A percentile compares a stretch with the other conserved stretches of the same genome.
Evolutionary conservation across 1,284 basidiomycete genomes (phyloP).

Genomic region (Laetiporus sulphureus): DNA sequence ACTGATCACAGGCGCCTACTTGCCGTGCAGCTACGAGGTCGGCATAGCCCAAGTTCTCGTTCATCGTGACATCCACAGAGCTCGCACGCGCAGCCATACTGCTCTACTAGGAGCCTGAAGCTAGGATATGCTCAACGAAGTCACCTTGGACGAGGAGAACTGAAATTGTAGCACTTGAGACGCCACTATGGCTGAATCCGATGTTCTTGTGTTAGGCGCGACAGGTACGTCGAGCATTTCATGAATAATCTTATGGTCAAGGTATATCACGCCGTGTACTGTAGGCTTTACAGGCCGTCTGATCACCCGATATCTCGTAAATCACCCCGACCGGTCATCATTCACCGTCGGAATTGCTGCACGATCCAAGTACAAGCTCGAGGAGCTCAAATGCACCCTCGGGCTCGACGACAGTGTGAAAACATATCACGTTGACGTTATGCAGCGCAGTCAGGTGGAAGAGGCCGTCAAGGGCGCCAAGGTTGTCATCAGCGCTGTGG

Average conservation of each 20-base stretch:
- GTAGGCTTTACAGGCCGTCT: conserved; percentile 66
- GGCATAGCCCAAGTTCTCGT: no score
- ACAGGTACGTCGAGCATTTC: conserved; percentile 43
- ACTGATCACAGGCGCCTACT: no score
- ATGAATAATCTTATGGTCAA: no score
- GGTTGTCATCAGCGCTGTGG: conserved; percentile 64
- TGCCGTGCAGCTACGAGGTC: no score
- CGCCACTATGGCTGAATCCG: no score
- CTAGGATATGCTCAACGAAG: no score
- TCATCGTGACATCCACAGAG: no score
- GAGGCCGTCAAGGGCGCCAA: conserved; percentile 43
- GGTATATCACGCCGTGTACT: no score
- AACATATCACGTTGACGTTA: conserved; percentile 45
- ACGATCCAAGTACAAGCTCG: conserved; percentile 51
- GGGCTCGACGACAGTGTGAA: conserved; percentile 35
- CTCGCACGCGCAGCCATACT: no score
- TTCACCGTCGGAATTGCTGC: conserved; percentile 59
- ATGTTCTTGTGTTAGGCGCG: conserved; percentile 56
- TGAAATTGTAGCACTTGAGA: no score
- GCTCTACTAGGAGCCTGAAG: no score
- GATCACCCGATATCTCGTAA: conserved; percentile 50
- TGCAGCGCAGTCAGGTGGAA: conserved; percentile 40
- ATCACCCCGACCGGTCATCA: conserved; percentile 49
- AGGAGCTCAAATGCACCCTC: conserved; percentile 36
- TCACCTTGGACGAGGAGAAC: no score